A percentile compares a stretch with the other conserved stretches of the same genome.
Evolutionary conservation across 2,329 filamentous ascomycete genomes (phyloP).

Genomic region (Calonectria montana): DNA sequence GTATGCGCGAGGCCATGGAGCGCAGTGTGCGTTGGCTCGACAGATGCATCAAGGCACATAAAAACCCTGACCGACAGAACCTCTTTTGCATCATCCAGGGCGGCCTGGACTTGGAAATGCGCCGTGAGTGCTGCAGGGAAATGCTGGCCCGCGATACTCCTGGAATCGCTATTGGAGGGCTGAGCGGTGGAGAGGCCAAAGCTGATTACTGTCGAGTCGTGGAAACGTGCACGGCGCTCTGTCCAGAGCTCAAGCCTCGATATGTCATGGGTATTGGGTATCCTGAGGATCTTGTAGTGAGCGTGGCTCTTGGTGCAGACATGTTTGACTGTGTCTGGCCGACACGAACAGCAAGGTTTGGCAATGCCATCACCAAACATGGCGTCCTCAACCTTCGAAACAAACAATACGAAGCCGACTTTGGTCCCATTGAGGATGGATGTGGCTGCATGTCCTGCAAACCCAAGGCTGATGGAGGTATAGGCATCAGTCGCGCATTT

Average conservation of each 20-base stretch:
- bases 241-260: constrained; percentile 93
- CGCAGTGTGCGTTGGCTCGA: constrained; percentile 96
- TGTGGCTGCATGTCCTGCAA: constrained; percentile 86
- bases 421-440: constrained; percentile 82
- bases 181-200: constrained; percentile 96
- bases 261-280: constrained; percentile 99
- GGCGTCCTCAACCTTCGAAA: constrained; percentile 90
- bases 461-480: constrained; percentile 71
- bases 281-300: constrained; percentile 94
- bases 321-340: constrained; percentile 99
- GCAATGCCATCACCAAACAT: constrained; percentile 86
- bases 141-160: constrained; percentile 95
- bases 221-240: constrained; percentile 81
- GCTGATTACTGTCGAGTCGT: constrained; percentile 92
- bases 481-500: constrained; percentile 89
- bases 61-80: constrained; percentile 85
- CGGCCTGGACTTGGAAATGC: constrained; percentile 88
- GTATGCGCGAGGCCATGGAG: constrained; percentile 96
- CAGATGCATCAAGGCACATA: constrained; percentile 90
- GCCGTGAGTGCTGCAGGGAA: constrained; percentile 82
- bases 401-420: constrained; percentile 80
- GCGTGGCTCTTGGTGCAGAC: constrained; percentile 92
- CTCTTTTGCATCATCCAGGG: constrained; percentile 99
- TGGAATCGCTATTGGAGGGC: constrained; percentile 94
- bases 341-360: constrained; percentile 93